These are phyloP conservation scores for Brassica hybrid DNA, from an alignment of 441 rosid genomes.

Conservation along the genomic window DNA sequence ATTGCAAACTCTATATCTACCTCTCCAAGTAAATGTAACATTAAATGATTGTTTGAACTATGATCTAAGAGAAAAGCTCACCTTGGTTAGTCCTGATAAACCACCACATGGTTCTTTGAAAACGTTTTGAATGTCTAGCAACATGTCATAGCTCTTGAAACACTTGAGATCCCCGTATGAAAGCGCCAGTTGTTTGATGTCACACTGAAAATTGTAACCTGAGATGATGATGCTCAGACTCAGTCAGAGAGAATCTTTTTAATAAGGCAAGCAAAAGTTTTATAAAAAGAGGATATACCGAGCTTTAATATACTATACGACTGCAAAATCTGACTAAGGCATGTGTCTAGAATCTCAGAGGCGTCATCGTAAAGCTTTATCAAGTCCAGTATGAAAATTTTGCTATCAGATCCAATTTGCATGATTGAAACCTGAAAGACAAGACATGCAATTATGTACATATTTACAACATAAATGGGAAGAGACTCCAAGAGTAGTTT, in stretches of 20 bases:
- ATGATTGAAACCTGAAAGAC: constrained; percentile 84
- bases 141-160: constrained; percentile 81
- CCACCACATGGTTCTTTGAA: constrained; percentile 79
- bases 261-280: neutral
- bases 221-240: constrained; percentile 23
- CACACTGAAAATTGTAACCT: constrained; percentile 93
- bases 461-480: constrained; percentile 25
- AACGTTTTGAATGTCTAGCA: constrained; percentile 78
- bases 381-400: constrained; percentile 86
- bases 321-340: constrained; percentile 76
- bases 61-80: constrained; percentile 33
- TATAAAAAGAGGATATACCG: constrained; percentile 56
- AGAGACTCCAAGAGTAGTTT: constrained; percentile 14
- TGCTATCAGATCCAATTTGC: constrained; percentile 83
- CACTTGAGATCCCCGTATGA: constrained; percentile 76
- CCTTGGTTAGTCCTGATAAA: constrained; percentile 83
- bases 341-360: constrained; percentile 63
- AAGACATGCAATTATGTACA: neutral
- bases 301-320: constrained; percentile 76
- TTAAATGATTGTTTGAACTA: neutral
- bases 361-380: constrained; percentile 74
- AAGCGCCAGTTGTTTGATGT: constrained; percentile 63
- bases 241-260: neutral
- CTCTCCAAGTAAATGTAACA: too few relatives aligned
- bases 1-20: neutral